phyloP scores from a whole-genome alignment of 2,329 filamentous ascomycete genomes.

The Penicillium sclerotigenum region DNA sequence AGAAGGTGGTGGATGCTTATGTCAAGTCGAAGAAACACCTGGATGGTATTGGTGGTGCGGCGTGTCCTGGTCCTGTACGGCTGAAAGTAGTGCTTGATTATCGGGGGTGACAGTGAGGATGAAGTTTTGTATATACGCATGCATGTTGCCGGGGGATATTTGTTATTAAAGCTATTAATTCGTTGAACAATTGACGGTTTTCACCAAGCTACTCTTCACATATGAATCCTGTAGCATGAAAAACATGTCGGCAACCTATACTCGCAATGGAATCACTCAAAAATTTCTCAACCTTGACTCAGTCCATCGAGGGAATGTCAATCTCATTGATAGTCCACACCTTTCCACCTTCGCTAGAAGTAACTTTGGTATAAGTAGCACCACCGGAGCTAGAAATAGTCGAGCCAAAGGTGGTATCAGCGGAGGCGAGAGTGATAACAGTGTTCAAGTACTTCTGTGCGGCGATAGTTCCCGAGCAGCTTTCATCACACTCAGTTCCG shows the following conservation, averaged over 20 bases:
- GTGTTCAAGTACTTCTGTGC: constrained; percentile 42
- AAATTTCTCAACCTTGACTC: not conserved
- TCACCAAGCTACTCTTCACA: not conserved
- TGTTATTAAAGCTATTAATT: not conserved
- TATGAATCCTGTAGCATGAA: not conserved
- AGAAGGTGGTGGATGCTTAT: constrained; percentile 30
- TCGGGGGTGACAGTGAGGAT: constrained; percentile 13
- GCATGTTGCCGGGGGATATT: not conserved
- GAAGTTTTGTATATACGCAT: constrained; percentile 1
- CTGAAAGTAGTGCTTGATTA: constrained; percentile 31
- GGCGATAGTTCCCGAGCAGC: constrained; percentile 41
- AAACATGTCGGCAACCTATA: not conserved
- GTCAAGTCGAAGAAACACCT: constrained; percentile 20
- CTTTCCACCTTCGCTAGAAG: constrained; percentile 35
- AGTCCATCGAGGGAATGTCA: constrained; percentile 34
- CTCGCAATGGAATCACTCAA: not conserved
- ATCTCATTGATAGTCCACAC: constrained; percentile 41
- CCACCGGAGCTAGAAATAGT: constrained; percentile 29
- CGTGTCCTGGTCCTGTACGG: constrained; percentile 31
- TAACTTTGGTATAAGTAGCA: constrained; percentile 36
- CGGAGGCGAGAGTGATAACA: constrained; percentile 37
- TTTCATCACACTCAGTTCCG: constrained; percentile 42
- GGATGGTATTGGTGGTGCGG: constrained; percentile 37
- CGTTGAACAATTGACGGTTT: not conserved
- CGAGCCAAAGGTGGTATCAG: constrained; percentile 28